Conservation (phyloP, 371 early-diverging fungal species). For the Apophysomyces trapeziformis region DNA sequence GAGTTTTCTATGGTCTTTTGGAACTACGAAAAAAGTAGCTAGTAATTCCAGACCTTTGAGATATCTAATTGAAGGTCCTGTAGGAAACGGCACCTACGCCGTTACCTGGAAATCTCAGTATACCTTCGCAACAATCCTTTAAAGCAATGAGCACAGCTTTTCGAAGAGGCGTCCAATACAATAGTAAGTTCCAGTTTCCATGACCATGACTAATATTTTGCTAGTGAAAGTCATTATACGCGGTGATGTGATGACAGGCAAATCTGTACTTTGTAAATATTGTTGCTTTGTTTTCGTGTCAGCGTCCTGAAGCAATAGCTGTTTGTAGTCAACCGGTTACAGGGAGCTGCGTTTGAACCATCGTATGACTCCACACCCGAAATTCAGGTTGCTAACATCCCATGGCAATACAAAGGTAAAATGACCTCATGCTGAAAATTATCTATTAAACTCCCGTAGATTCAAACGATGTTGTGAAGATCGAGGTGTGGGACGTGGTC, state of each 20-base stretch:
- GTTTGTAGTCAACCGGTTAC: conserved; percentile 58
- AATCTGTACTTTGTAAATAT: conserved; percentile 62
- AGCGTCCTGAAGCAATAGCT: neutral
- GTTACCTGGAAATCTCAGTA: conserved; percentile 11
- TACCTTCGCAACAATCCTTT: conserved; percentile 26
- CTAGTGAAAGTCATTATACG: conserved; percentile 72
- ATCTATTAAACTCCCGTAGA: conserved; percentile 25
- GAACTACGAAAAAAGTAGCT: conserved; percentile 32
- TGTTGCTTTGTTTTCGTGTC: neutral
- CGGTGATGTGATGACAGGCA: conserved; percentile 72
- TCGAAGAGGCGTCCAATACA: conserved; percentile 60
- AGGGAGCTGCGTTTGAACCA: conserved; percentile 56
- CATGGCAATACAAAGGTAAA: conserved; percentile 68
- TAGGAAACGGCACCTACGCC: conserved; percentile 18
- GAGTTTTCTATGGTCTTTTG: conserved; percentile 53
- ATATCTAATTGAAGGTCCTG: neutral
- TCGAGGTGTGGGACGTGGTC: conserved; percentile 75
- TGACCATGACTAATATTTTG: neutral
- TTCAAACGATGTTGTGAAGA: conserved; percentile 66
- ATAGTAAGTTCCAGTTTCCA: conserved; percentile 35
- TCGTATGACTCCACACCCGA: conserved; percentile 62
- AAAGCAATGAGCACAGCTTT: conserved; percentile 54
- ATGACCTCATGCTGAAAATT: neutral
- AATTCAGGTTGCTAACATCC: conserved; percentile 71
- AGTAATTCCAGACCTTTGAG: neutral